Evolutionary conservation across 495 filamentous ascomycete genomes (phyloP), one percentile per base, ranked within the genome.

Genomic region (Penicillium roqueforti): DNA sequence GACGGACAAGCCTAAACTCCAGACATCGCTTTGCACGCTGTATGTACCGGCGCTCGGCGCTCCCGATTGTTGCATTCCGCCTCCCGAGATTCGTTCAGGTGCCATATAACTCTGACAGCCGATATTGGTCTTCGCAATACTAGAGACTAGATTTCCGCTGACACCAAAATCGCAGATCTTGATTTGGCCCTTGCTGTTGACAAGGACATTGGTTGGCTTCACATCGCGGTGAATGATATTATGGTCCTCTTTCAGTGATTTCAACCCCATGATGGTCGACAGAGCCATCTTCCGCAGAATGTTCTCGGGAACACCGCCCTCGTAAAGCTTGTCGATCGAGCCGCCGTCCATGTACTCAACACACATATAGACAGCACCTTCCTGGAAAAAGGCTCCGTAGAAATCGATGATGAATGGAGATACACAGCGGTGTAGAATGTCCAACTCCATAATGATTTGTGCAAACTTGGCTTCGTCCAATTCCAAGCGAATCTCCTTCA

Each of bases 51-150:
- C 83, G 32, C 77, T 77, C 45, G 82, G 81, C 3, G 89, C 83
- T 19, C 87, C 79, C 9, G 87, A 82, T 61, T 89, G 85, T 61
- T 91, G 84, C 57, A 90, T 81, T 22, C 90, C 88, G 47, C 89
- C 88, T 22, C 89, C 88, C 26, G 88, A 87, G 54, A 99, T 99
- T 47, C 93, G 81, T 67, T 99, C 93, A 3, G 93, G 93, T 0
- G 93, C 93, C 93, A 99, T 99, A 74, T 99, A 99, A 70, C 91
- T 96, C 68, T 99, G 93, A 64, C 93, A 99, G 19, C 93, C 93
- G 58, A 99, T 99, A 66, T 99, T 99, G 20, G 93, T 99, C 71
- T 96, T 97, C 20, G 93, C 93, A 58, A 97, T 97, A 73, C 90
- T 95, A 4, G 93, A 92, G 19, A 99, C 93, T 11, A 99, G 72